Conservation (phyloP, 2,329 filamentous ascomycete species). For the Fusarium sp. region DNA sequence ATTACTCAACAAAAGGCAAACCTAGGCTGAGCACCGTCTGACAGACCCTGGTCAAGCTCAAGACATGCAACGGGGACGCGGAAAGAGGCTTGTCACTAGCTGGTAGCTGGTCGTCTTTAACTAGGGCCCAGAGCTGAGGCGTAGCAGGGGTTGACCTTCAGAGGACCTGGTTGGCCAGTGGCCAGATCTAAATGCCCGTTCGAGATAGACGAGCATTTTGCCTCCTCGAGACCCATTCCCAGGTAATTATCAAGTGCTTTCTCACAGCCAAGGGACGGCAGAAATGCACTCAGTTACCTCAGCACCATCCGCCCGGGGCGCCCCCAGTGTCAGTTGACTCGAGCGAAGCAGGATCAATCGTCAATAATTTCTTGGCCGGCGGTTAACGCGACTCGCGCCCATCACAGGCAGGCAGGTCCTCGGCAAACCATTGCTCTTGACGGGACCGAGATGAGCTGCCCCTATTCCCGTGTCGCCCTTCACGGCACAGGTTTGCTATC, state of each 20-base stretch:
- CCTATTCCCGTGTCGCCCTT: background rate
- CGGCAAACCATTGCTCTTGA: background rate
- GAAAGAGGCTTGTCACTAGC: constrained; percentile 24
- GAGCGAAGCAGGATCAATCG: constrained; percentile 1
- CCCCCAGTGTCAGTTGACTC: constrained; percentile 6
- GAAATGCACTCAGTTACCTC: background rate
- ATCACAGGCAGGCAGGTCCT: background rate
- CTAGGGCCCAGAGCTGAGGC: constrained; percentile 27
- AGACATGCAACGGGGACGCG: constrained; percentile 24
- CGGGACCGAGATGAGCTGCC: constrained; percentile 2
- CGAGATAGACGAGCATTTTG: constrained; percentile 33
- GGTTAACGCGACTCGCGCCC: constrained; percentile 6
- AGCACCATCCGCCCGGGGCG: background rate
- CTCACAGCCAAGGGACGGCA: constrained; percentile 4
- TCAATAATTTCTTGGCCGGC: constrained; percentile 5
- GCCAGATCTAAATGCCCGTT: constrained; percentile 34
- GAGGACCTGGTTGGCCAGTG: constrained; percentile 34
- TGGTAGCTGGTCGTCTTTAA: constrained; percentile 14
- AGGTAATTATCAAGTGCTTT: background rate
- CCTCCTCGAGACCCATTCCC: background rate
- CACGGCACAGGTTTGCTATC: background rate
- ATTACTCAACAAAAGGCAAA: constrained; percentile 21
- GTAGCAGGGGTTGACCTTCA: constrained; percentile 17
- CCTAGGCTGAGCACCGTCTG: constrained; percentile 5
- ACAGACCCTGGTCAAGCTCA: constrained; percentile 11